Conservation (phyloP, 345 rosid genomes). For the Eucalyptus polyanthemos region DNA sequence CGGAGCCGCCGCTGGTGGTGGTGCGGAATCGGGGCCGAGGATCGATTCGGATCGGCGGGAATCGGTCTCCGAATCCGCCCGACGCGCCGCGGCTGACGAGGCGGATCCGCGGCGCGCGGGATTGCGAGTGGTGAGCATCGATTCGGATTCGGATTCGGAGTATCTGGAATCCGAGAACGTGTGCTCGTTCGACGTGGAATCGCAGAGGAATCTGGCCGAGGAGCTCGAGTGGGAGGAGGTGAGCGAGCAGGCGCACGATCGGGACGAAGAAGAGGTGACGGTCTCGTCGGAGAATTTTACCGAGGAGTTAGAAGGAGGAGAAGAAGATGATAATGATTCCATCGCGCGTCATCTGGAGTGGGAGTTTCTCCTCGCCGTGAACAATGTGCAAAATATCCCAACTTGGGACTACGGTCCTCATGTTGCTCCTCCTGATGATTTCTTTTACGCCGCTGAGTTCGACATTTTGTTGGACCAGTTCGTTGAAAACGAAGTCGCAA, state of each 20-base stretch:
- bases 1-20: not conserved
- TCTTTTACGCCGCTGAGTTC: not conserved
- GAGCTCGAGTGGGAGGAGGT: conserved; percentile 30
- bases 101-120: conserved; percentile 8
- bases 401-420: conserved; percentile 13
- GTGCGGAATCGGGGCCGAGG: not conserved
- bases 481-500: conserved; percentile 11
- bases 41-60: not conserved
- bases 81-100: not conserved
- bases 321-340: not conserved
- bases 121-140: conserved; percentile 27
- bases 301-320: not conserved
- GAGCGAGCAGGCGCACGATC: not conserved
- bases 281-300: conserved; percentile 7
- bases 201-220: conserved; percentile 1
- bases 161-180: not conserved
- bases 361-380: conserved; percentile 29
- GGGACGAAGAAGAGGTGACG: not conserved
- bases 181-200: conserved; percentile 1
- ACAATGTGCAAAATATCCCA: conserved; percentile 15
- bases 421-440: conserved; percentile 8
- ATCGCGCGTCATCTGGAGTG: conserved; percentile 16
- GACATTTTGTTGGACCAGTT: conserved; percentile 13
- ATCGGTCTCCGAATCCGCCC: not conserved
- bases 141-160: conserved; percentile 42